Evolutionary conservation across 2,329 filamentous ascomycete genomes (phyloP), one percentile per base, ranked within the genome.

Genomic region (Davidsoniella neocaledoniae): DNA sequence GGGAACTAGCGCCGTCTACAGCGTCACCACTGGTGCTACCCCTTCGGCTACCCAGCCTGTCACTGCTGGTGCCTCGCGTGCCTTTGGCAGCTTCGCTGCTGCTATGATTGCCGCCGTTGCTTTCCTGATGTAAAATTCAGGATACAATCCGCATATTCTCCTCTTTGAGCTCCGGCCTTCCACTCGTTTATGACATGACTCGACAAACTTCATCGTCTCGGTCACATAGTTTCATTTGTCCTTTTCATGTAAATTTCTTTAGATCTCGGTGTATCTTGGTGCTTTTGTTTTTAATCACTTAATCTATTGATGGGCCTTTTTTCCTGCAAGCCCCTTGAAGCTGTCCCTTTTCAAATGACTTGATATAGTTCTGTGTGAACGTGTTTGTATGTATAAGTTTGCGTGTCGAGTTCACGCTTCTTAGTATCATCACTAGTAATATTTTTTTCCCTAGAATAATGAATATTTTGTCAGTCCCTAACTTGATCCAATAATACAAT

Each of bases 21-120:
- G 26, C 12, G 38, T 12, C 38, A 36, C 43, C 10, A 41, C 38
- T 7, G 25, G 23, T 5, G 9, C 38, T 6, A 40, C 39, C 4
- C 19, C 49, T 12, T 16, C 16, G 8, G 16, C 29, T 40, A 25
- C 38, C 10, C 23, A 21, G 14, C 29, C 42, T 2, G 37, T 41
- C 12, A 49, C 37, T 40, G 50, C 50, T 2, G 29, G 38, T 41
- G 46, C 38, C 41, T 39, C 23, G 14, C 37, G 42, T 17, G 10
- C 46, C 14, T 49, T 46, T 17, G 23, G 33, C 25, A 33, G 26
- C 29, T 12, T 49, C 29, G 16, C 42, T n/a, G 42, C 46, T 49
- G 25, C 42, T 14, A 14, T 49, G 12, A 21, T 38, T 19, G 44
- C 44, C 4, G 17, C 40, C 14, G 42, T 21, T 23, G 48, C 21